A percentile compares a stretch with the other conserved stretches of the same genome.
Conservation (phyloP, 176 grass and related monocot genomes). For the Metroxylon sagu region DNA sequence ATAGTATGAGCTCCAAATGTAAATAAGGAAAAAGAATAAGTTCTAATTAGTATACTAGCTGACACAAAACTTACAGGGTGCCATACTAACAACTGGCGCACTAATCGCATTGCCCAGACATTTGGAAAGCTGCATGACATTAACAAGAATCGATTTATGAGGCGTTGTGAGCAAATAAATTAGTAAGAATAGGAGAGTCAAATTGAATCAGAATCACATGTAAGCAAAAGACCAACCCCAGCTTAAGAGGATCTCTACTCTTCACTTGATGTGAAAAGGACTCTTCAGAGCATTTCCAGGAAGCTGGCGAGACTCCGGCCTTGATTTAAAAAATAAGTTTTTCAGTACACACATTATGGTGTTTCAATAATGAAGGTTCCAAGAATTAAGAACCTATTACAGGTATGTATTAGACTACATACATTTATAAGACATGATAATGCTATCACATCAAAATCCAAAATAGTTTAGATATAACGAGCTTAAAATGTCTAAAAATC, state of each 20-base stretch:
- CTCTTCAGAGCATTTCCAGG: conserved; percentile 98
- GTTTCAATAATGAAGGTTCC: too few species aligned
- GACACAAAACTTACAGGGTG: conserved; percentile 59
- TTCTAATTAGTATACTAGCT: not conserved
- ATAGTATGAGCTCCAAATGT: too few species aligned
- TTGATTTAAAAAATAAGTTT: conserved; percentile 20
- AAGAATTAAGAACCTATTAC: too few species aligned
- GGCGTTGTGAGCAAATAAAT: too few species aligned
- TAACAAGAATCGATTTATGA: not conserved
- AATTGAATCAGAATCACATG: conserved; percentile 6
- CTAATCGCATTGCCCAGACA: conserved; percentile 72
- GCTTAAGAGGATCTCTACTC: conserved; percentile 87
- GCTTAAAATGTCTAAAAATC: too few species aligned
- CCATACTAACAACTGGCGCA: conserved; percentile 82
- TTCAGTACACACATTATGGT: not conserved
- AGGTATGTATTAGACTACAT: too few species aligned
- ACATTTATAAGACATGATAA: too few species aligned
- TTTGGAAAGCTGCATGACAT: conserved; percentile 65
- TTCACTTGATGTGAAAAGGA: conserved; percentile 91
- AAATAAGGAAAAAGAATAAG: not conserved
- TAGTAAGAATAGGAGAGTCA: too few species aligned
- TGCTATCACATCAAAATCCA: too few species aligned
- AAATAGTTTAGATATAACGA: too few species aligned
- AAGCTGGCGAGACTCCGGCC: conserved; percentile 54
- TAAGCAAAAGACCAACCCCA: conserved; percentile 38